Conservation (phyloP, 441 rosid species). For the Adansonia madagascariensis region DNA sequence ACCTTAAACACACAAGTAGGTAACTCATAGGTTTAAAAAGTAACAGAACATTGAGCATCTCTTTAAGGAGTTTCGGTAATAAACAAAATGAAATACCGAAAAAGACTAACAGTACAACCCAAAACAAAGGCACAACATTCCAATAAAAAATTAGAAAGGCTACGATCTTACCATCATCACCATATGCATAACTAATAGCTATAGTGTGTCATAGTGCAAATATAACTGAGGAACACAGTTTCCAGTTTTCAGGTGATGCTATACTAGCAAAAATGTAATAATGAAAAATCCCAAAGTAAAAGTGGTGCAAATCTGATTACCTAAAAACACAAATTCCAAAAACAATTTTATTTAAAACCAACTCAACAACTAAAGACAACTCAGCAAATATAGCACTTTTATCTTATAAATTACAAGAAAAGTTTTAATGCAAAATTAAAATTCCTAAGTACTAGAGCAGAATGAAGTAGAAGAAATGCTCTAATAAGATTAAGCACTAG, state of each 20-base stretch:
- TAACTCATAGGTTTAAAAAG: not conserved
- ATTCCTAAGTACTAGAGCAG: not conserved
- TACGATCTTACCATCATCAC: not conserved
- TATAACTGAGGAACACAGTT: not conserved
- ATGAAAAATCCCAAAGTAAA: not conserved
- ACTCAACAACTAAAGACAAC: not conserved
- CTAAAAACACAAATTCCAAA: not conserved
- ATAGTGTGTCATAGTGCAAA: not conserved
- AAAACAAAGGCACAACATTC: not conserved
- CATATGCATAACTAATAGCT: not conserved
- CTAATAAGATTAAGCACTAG: conserved; percentile 3
- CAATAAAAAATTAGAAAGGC: not conserved
- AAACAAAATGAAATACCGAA: not conserved
- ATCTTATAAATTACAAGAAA: not conserved
- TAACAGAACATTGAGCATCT: not conserved
- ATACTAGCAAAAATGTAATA: conserved; percentile 8
- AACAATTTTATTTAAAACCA: not conserved
- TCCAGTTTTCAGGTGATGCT: not conserved
- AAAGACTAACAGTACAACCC: not conserved
- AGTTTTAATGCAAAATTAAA: not conserved
- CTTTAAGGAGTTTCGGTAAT: conserved; percentile 1
- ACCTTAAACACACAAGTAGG: not conserved
- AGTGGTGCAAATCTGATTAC: not conserved
- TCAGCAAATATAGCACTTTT: not conserved
- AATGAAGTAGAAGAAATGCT: conserved; percentile 1